Conservation (phyloP, 2,329 filamentous ascomycete species). For the Talaromyces albobiverticillius region DNA sequence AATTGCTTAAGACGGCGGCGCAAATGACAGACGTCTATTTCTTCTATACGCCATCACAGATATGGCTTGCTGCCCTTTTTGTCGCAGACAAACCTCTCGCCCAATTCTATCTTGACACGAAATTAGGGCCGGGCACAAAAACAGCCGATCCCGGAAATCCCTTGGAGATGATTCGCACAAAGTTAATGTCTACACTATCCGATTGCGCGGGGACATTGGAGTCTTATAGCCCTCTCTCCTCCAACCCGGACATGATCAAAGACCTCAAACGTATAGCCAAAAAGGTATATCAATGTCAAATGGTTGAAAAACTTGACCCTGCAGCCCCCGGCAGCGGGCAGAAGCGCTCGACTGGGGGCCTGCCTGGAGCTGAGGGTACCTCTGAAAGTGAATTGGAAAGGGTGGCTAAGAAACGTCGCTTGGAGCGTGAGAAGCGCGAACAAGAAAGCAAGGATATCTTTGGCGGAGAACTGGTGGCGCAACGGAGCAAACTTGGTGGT, state of each 20-base stretch:
- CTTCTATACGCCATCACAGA: conserved; percentile 90
- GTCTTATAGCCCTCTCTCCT: conserved; percentile 36
- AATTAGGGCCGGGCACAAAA: conserved; percentile 30
- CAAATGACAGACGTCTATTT: conserved; percentile 95
- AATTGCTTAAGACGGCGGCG: conserved; percentile 73
- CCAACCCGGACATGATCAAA: conserved; percentile 40
- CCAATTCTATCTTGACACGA: conserved; percentile 44
- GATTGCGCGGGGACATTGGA: conserved; percentile 39
- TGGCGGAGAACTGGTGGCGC: conserved; percentile 34
- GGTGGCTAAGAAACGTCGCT: conserved; percentile 38
- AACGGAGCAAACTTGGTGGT: conserved; percentile 29
- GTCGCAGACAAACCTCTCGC: conserved; percentile 62
- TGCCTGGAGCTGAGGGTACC: conserved; percentile 23
- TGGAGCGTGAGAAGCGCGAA: conserved; percentile 28
- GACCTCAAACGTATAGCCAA: conserved; percentile 46
- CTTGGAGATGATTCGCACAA: conserved; percentile 32
- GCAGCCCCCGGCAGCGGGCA: conserved; percentile 34
- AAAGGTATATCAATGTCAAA: conserved; percentile 49
- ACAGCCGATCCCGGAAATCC: conserved; percentile 20
- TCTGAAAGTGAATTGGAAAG: conserved; percentile 37
- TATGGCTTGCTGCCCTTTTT: conserved; percentile 78
- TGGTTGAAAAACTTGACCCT: conserved; percentile 46
- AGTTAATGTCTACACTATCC: conserved; percentile 35
- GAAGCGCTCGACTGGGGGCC: conserved; percentile 39
- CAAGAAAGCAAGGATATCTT: conserved; percentile 30